Evolutionary conservation across 2,329 filamentous ascomycete species (phyloP), one percentile per base, ranked within the genome.

Genomic region (Fusarium subtropicale): DNA sequence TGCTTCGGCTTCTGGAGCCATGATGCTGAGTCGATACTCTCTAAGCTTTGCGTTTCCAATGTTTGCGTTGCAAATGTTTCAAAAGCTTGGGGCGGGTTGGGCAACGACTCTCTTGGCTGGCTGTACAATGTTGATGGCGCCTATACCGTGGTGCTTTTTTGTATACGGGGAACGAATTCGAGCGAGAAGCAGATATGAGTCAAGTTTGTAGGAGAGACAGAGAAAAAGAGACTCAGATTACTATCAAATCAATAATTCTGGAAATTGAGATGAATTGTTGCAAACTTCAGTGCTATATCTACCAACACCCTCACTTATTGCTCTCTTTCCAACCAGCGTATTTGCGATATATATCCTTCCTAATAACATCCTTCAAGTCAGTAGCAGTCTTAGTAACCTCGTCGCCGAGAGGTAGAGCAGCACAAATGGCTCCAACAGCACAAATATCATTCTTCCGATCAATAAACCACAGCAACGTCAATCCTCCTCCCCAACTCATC

Each of bases 391-490:
- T 41, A 0, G 3, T 51, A 12, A 62, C 24, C 0, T 54, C 55
- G 1, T 11, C 55, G 12, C 74, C 69, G 3, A 81, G 24, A 2
- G 82, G 81, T 26, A 83, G n/a, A 16, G 69, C 41, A 8, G 80
- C 73, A 59, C 83, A 81, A 2, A 82, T 28, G 20, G 82, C 82
- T 2, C 76, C 79, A 3, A 84, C 55, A 16, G 80, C 82, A 50
- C 81, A 84, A 7, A 85, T 62, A 16, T 79, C 78, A 64, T 82
- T 84, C 75, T 81, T 80, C 2, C 82, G 81, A 68, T 85, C 83
- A 55, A 85, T 77, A 22, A 85, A 85, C 84, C 83, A 86, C 4
- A 78, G 51, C 24, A 84, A 68, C 1, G 82, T 84, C 66, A 81
- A 38, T 0, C 82, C 82, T 4, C 84, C 84, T 10, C 81, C 82